Evolutionary conservation across 2,329 filamentous ascomycete genomes (phyloP), one percentile per base, ranked within the genome.

Genomic region (Blastomyces parvus): DNA sequence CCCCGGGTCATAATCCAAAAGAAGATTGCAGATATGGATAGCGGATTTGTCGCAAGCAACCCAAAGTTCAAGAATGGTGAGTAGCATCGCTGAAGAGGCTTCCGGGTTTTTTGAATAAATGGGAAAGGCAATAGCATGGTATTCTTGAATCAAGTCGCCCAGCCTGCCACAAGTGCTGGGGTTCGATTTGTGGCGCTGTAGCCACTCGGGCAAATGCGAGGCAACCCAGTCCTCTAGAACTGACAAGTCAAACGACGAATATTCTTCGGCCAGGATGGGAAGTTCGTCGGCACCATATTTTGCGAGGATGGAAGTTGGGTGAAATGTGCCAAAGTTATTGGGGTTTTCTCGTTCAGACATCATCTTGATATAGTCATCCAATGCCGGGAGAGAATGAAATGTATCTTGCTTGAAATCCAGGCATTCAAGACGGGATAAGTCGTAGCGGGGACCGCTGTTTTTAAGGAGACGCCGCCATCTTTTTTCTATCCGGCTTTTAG

Each of bases 51-150:
- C 85, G 40, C 81, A 79, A 0, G 81, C 82, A 8, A 83, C 69
- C 86, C 85, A 88, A 0, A 88, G 69, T 62, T 87, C 83, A 2
- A 85, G 66, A 0, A 83, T 67, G 0, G 80, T 83, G 0, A 88
- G 75, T 2, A 85, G 63, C 81, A 86, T 85, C 4, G 79, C 65
- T 0, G 86, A 88, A 0, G 74, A 67, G 0, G 71, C 72, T 64
- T 82, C 78, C 0, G 84, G 80, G 17, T 64, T 60, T 50, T 65
- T 22, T 14, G 53, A 48, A 46, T 64, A 64, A 6, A 62, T 17
- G 7, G 58, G 19, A 25, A 25, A 30, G 19, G 63, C 63, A 42
- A 55, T 42, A 27, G 33, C 36, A 14, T 61, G n/a, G 40, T 66
- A 66, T 22, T 53, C 27, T 11, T 63, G 40, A 46, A 64, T 64